These are phyloP conservation scores for Sordaria brevicollis DNA, from an alignment of 495 filamentous ascomycete species.

Conservation along the genomic window DNA sequence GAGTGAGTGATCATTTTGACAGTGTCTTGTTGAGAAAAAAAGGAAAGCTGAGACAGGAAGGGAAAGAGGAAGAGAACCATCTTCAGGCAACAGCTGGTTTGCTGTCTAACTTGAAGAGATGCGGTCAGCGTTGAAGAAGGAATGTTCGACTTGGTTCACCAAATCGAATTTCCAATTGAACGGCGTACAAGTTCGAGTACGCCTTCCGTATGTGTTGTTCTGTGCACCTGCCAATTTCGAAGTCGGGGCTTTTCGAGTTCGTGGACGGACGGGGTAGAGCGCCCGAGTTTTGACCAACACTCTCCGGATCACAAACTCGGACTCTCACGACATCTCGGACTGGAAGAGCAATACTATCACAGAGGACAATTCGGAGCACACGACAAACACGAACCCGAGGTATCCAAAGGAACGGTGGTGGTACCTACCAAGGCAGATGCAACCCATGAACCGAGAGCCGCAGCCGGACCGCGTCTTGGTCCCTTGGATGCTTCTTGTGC, in stretches of 20 bases:
- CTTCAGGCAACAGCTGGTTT: neutral
- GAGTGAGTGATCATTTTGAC: neutral
- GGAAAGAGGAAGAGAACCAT: neutral
- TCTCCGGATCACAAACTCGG: neutral
- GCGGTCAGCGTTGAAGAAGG: neutral
- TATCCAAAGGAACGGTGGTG: neutral
- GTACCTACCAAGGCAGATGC: neutral
- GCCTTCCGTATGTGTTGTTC: neutral
- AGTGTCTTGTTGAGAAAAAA: neutral
- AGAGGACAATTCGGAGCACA: neutral
- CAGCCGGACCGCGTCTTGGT: neutral
- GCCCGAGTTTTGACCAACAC: neutral
- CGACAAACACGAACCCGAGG: neutral
- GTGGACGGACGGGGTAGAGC: neutral
- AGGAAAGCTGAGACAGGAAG: neutral
- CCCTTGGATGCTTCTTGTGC: no score
- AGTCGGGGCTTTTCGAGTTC: neutral
- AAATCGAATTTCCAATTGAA: neutral
- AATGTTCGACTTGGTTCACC: neutral
- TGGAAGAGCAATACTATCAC: neutral
- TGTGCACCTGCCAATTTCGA: neutral
- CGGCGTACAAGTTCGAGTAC: neutral
- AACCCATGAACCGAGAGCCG: neutral
- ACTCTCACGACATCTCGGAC: neutral
- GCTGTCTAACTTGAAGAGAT: neutral